Evolutionary conservation across 179 eudicot genomes (phyloP).

Genomic region (Corrigiola litoralis): DNA sequence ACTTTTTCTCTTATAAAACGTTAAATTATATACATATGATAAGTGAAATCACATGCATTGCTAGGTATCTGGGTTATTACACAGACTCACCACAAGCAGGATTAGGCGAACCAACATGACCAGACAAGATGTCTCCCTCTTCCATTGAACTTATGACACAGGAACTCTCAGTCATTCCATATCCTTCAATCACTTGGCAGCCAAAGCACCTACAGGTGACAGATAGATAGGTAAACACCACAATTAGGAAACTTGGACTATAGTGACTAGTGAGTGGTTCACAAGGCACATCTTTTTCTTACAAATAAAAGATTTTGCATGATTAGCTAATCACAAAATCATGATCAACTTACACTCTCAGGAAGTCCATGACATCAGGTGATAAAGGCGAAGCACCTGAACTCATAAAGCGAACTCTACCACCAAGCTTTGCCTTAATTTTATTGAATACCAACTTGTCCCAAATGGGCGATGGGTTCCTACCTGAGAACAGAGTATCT

Average conservation of each 20-base stretch:
- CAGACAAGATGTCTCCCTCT: conserved; percentile 64
- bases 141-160: conserved; percentile 81
- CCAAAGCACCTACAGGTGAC: conserved; percentile 75
- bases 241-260: neutral
- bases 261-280: neutral
- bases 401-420: conserved; percentile 82
- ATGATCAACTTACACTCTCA: conserved; percentile 69
- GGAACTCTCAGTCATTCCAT: conserved; percentile 98
- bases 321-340: neutral
- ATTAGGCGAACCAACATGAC: conserved; percentile 95
- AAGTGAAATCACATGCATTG: too few relatives aligned
- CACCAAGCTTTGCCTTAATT: conserved; percentile 93
- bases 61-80: neutral
- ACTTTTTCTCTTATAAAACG: neutral
- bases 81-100: conserved; percentile 82
- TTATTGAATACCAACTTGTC: conserved; percentile 94
- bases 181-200: conserved; percentile 82
- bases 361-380: conserved; percentile 86
- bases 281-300: neutral
- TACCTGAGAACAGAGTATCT: conserved; percentile 35
- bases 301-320: neutral
- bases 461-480: conserved; percentile 84
- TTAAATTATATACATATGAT: too few relatives aligned
- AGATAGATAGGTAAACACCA: conserved; percentile 9
- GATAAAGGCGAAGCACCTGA: conserved; percentile 99